These are phyloP conservation scores for Cucurbitaria berberidis DNA, from an alignment of 2,329 filamentous ascomycete species.

Conservation along the genomic window DNA sequence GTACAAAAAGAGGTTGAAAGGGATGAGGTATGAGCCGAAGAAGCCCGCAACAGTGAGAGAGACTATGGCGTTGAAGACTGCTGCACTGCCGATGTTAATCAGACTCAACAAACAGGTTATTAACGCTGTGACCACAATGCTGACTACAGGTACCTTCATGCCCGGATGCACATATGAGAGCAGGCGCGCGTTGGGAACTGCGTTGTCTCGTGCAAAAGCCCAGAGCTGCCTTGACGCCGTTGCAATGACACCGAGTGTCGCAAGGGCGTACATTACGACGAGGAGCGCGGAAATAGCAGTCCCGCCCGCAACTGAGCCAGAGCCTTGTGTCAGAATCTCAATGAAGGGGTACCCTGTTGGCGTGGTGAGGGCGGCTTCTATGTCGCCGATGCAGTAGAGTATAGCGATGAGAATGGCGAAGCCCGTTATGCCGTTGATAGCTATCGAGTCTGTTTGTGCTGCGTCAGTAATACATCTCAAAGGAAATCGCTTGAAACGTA, in stretches of 20 bases:
- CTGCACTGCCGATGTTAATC: conserved; percentile 24
- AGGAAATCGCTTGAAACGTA: neutral
- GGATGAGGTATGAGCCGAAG: conserved; percentile 26
- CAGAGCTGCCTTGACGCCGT: conserved; percentile 35
- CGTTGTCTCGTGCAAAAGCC: conserved; percentile 28
- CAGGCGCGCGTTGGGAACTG: conserved; percentile 42
- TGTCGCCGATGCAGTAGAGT: conserved; percentile 42
- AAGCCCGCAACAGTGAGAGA: conserved; percentile 25
- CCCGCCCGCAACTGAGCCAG: conserved; percentile 21
- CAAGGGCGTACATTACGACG: conserved; percentile 25
- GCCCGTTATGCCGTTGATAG: conserved; percentile 44
- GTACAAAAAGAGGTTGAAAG: conserved; percentile 17
- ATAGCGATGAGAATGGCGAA: conserved; percentile 47
- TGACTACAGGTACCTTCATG: conserved; percentile 24
- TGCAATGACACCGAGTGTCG: conserved; percentile 33
- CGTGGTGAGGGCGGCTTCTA: conserved; percentile 34
- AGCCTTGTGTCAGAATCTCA: conserved; percentile 40
- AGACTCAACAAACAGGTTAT: conserved; percentile 19
- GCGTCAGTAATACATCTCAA: neutral
- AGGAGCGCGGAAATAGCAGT: conserved; percentile 30
- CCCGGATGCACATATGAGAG: conserved; percentile 17
- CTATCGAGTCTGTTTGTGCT: conserved; percentile 5
- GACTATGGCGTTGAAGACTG: conserved; percentile 28
- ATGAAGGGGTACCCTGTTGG: conserved; percentile 47
- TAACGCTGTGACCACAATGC: conserved; percentile 13